These are phyloP conservation scores for Kluyveromyces dobzhanskii DNA, from an alignment of 805 yeast species.

Conservation along the genomic window DNA sequence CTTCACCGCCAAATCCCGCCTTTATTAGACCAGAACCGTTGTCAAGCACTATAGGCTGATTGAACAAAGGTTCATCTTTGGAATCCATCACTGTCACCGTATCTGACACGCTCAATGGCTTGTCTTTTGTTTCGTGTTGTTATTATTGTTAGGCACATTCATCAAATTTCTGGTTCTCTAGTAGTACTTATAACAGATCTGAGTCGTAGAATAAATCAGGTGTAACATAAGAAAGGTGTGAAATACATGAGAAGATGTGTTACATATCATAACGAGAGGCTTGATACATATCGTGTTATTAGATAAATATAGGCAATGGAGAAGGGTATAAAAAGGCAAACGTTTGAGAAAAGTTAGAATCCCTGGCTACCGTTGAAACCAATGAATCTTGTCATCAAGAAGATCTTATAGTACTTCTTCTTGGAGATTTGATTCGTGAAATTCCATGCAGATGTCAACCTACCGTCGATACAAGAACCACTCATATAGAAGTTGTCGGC, in stretches of 20 bases:
- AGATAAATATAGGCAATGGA: too few relatives aligned
- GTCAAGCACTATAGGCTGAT: slow-evolving; percentile 73
- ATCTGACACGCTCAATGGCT: not conserved
- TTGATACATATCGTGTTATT: too few relatives aligned
- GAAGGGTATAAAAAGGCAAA: too few relatives aligned
- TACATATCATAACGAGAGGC: too few relatives aligned
- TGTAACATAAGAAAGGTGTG: too few relatives aligned
- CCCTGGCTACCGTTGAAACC: slow-evolving; percentile 73
- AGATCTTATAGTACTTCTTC: slow-evolving; percentile 53
- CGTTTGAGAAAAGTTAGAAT: slow-evolving; percentile 24
- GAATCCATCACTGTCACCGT: slow-evolving; percentile 1
- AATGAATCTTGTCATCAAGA: slow-evolving; percentile 59
- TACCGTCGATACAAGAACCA: slow-evolving; percentile 79
- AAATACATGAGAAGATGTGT: too few relatives aligned
- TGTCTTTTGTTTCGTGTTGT: not conserved
- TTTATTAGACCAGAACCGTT: slow-evolving; percentile 80
- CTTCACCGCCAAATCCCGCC: slow-evolving; percentile 92
- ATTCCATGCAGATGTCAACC: slow-evolving; percentile 76
- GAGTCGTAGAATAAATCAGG: too few relatives aligned
- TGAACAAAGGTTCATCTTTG: slow-evolving; percentile 30
- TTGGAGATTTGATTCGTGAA: slow-evolving; percentile 66
- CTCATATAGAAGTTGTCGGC: slow-evolving; percentile 79
- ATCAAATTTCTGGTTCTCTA: too few relatives aligned
- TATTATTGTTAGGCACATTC: too few relatives aligned
- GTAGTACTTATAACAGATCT: too few relatives aligned